Base-by-base conservation (phyloP, 306 rosid genomes). In the Abrus precatorius region DNA sequence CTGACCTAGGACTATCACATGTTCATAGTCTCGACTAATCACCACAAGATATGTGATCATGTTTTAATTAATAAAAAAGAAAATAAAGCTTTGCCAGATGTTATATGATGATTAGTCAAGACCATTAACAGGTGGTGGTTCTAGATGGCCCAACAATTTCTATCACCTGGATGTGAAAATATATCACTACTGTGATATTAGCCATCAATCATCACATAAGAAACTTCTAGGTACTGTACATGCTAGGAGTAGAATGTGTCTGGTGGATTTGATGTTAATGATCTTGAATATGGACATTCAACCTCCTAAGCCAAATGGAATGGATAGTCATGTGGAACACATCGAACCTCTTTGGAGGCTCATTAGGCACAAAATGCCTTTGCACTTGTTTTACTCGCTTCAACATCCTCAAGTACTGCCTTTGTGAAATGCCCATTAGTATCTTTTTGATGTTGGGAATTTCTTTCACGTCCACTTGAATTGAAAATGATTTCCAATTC, bases 241-340 rank as follows among this genome's bases (percentile, higher is more conserved):
- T 34, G 60, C 41, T 40, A 53, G 82, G 49, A 44, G 34, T 73
- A 76, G 47, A 57, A 59, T 49, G 55, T 54, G 34, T 68, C 53
- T 66, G 12, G 44, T 20, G 3, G n/a, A 66, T 38, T 20, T 79
- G 34, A 62, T 6, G 40, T 77, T 43, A 45, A 40, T 49, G 72
- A 55, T 85, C 85, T 34, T 66, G 78, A 82, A 86, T 84, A 13
- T 20, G 85, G 70, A 85, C 67, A 52, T 85, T 91, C 80, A 88
- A 67, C 55, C 94, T 88, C 45, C 90, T 84, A 12, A 87, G 94
- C 91, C 92, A 88, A 79, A 88, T 73, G 41, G 94, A 90, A 83
- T 90, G 91, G 9, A 86, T 20, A 67, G 67, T 85, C 94, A 90
- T 86, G 13, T 88, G 91, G 32, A 88, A 90, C 45, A 86, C 55